These are phyloP conservation scores for Candida sakaeoensis DNA, from an alignment of 805 yeast species.

Conservation along the genomic window DNA sequence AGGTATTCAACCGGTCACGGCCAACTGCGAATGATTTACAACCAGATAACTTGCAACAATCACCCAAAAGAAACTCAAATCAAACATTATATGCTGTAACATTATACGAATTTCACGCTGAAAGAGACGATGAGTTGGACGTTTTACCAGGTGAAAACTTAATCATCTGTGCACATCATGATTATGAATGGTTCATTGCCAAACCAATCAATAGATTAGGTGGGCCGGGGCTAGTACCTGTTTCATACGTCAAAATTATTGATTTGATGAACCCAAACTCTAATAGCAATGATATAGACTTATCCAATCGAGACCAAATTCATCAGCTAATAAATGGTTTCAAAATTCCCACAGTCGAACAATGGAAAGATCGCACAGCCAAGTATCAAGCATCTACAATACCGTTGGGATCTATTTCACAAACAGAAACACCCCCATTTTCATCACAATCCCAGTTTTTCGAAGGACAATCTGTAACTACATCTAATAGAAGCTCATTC, in stretches of 20 bases:
- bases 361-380: slow-evolving; percentile 90
- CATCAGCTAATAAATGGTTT: slow-evolving; percentile 55
- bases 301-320: slow-evolving; percentile 46
- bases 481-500: slow-evolving; percentile 29
- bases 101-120: slow-evolving; percentile 82
- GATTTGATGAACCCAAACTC: slow-evolving; percentile 52
- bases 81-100: slow-evolving; percentile 78
- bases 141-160: slow-evolving; percentile 84
- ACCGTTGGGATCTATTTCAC: slow-evolving; percentile 53
- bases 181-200: slow-evolving; percentile 96
- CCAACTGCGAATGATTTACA: slow-evolving; percentile 18
- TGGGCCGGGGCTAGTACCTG: slow-evolving; percentile 96
- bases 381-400: slow-evolving; percentile 89
- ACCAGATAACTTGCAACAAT: not conserved
- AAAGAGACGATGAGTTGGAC: slow-evolving; percentile 77
- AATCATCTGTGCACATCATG: slow-evolving; percentile 93
- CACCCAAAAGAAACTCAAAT: slow-evolving; percentile 22
- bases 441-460: slow-evolving; percentile 38
- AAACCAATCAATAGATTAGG: slow-evolving; percentile 93
- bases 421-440: slow-evolving; percentile 24
- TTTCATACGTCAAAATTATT: slow-evolving; percentile 79
- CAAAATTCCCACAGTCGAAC: slow-evolving; percentile 85
- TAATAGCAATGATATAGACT: slow-evolving; percentile 40
- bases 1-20: slow-evolving; percentile 63
- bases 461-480: slow-evolving; percentile 15